Percentiles rank a stretch among this genome's conserved stretches.
Conservation (phyloP, 192 early-diverging fungal species). For the Podila horticola region DNA sequence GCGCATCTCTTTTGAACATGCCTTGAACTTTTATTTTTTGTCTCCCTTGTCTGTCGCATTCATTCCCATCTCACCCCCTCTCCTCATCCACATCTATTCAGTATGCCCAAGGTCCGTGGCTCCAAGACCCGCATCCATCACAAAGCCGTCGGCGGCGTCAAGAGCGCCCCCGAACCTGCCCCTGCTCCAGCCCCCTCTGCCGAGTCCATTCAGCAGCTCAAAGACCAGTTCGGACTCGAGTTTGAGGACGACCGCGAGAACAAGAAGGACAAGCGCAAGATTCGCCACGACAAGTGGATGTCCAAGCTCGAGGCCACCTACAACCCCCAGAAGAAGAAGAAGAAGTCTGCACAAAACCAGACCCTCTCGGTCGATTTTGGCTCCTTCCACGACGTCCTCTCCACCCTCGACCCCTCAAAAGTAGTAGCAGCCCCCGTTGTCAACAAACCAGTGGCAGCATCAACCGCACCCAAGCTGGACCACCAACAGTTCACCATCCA, state of each 20-base stretch:
- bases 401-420: constrained; percentile 40
- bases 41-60: no score
- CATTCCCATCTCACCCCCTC: no score
- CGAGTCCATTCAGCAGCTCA: constrained; percentile 39
- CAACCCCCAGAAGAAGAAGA: constrained; percentile 58
- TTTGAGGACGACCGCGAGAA: constrained; percentile 42
- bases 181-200: not conserved
- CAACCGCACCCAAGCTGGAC: constrained; percentile 1
- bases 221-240: constrained; percentile 47
- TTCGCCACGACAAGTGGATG: constrained; percentile 70
- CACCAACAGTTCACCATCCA: constrained; percentile 43
- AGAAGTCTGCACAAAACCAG: constrained; percentile 57
- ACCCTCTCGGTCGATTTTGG: constrained; percentile 63
- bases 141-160: constrained; percentile 38
- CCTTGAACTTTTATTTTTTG: no score
- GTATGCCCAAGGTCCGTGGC: constrained; percentile 49
- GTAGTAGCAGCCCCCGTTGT: constrained; percentile 36
- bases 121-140: constrained; percentile 44
- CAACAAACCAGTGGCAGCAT: constrained; percentile 26
- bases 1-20: no score
- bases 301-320: constrained; percentile 69
- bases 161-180: constrained; percentile 8
- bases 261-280: constrained; percentile 64
- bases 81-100: not conserved
- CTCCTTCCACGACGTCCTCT: constrained; percentile 55